These are phyloP conservation scores for Wickerhamiella hasegawae DNA, from an alignment of 805 yeast genomes.

Conservation along the genomic window DNA sequence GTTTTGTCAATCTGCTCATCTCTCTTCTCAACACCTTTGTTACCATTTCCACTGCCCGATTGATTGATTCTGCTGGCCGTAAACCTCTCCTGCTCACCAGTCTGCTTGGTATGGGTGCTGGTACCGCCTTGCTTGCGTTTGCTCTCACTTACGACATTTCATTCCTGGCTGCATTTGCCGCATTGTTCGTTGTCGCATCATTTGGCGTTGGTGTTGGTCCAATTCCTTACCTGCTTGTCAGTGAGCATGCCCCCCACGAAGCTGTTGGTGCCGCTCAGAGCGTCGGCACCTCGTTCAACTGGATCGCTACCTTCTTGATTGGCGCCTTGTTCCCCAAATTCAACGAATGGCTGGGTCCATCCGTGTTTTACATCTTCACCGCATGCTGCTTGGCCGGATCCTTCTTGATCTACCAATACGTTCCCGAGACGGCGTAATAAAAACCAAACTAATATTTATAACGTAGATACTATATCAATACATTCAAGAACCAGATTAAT, in stretches of 20 bases:
- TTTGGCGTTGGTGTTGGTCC: conserved; percentile 94
- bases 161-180: conserved; percentile 39
- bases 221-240: conserved; percentile 74
- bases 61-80: conserved; percentile 65
- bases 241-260: conserved; percentile 72
- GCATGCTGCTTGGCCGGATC: conserved; percentile 34
- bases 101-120: conserved; percentile 48
- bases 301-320: conserved; percentile 68
- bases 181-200: conserved; percentile 58
- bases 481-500: not conserved
- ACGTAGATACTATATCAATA: not conserved
- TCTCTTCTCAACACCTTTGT: conserved; percentile 60
- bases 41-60: conserved; percentile 56
- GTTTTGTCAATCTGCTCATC: conserved; percentile 56
- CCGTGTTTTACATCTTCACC: conserved; percentile 53
- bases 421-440: not conserved
- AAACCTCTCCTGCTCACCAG: conserved; percentile 56
- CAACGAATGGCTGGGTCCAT: conserved; percentile 53
- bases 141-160: conserved; percentile 42
- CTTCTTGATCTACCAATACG: not conserved
- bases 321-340: conserved; percentile 71
- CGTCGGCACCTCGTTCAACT: conserved; percentile 79
- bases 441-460: not conserved
- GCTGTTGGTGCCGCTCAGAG: conserved; percentile 83
- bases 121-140: conserved; percentile 45